Evolutionary conservation across 192 early-diverging fungal genomes (phyloP).

Genomic region (Allomyces macrogynus): DNA sequence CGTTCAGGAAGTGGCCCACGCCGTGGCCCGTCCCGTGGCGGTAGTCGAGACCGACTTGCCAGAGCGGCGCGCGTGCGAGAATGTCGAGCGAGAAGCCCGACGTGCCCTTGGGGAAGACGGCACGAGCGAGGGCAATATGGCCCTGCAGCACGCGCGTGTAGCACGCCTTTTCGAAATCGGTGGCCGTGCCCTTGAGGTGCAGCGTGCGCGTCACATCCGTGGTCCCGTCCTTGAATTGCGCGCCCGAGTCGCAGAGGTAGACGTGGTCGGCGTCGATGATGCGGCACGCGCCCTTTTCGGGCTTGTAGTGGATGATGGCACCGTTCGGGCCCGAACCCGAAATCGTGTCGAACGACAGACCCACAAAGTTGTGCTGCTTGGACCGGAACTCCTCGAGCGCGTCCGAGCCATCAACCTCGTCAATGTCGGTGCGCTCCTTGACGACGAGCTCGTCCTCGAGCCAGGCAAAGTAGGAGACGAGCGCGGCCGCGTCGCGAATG

Average conservation of each 20-base stretch:
- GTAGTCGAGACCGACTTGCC: slow-evolving; percentile 85
- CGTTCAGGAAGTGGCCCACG: slow-evolving; percentile 85
- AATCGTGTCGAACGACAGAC: slow-evolving; percentile 90
- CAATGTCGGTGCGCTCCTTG: slow-evolving; percentile 34
- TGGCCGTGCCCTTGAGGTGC: slow-evolving; percentile 63
- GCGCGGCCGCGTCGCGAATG: slow-evolving; percentile 68
- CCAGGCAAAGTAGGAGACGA: slow-evolving; percentile 81
- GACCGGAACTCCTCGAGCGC: slow-evolving; percentile 55
- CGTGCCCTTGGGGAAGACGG: slow-evolving; percentile 73
- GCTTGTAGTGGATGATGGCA: slow-evolving; percentile 94
- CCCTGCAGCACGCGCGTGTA: slow-evolving; percentile 97
- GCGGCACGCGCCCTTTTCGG: slow-evolving; percentile 56
- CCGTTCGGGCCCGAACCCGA: slow-evolving; percentile 90
- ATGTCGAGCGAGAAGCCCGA: slow-evolving; percentile 78
- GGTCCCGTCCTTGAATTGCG: slow-evolving; percentile 88
- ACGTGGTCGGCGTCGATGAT: slow-evolving; percentile 50
- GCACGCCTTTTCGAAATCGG: slow-evolving; percentile 65
- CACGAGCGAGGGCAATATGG: slow-evolving; percentile 76
- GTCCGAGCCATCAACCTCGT: slow-evolving; percentile 72
- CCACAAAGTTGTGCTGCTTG: slow-evolving; percentile 61
- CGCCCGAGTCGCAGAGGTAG: slow-evolving; percentile 92
- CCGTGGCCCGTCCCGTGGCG: slow-evolving; percentile 97
- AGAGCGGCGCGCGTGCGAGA: slow-evolving; percentile 65
- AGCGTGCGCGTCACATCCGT: slow-evolving; percentile 92
- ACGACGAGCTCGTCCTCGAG: slow-evolving; percentile 68